Evolutionary conservation across 2,329 filamentous ascomycete genomes (phyloP), one percentile per base, ranked within the genome.

Genomic region (Leptographium galeiforme): DNA sequence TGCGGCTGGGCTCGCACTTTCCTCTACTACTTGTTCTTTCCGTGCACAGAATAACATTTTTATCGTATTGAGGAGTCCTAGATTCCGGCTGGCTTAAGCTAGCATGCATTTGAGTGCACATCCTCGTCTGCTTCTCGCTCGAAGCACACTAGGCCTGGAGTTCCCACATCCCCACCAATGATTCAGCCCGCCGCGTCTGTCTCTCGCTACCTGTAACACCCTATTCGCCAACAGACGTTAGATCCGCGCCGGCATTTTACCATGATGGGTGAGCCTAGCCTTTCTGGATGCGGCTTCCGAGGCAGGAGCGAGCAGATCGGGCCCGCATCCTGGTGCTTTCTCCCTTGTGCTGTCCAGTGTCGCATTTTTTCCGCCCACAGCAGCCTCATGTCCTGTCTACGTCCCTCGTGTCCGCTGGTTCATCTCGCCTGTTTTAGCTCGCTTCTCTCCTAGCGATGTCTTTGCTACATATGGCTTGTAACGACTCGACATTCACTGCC

Each of bases 181-280:
- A 19, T 16, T 48, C 45, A 18, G 16, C n/a, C 14, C 5, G 38
- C 30, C n/a, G 38, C 48, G 32, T 18, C 16, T 48, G 41, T 54
- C 19, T 54, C 54, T 59, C 58, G 58, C 58, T 59, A 57, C 55
- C 49, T 55, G 55, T 56, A 58, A 59, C 57, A 58, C 57, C 57
- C 50, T 43, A 59, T 59, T 59, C 58, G 58, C 51, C 58, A 55
- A 46, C 43, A 12, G 25, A 11, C 39, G 16, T 34, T 52, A 18
- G 34, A 33, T 50, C 38, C 53, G 32, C 44, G 44, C 48, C 51
- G 38, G 36, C 45, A 54, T 52, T 44, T 54, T 25, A 25, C 5
- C 46, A 52, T 46, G 50, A 43, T 48, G 53, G 53, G 46, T 33
- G 34, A 36, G 46, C 18, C 33, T 36, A 38, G 46, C 46, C 46